Evolutionary conservation across 179 eudicot genomes (phyloP).

Genomic region (Patellifolia procumbens): DNA sequence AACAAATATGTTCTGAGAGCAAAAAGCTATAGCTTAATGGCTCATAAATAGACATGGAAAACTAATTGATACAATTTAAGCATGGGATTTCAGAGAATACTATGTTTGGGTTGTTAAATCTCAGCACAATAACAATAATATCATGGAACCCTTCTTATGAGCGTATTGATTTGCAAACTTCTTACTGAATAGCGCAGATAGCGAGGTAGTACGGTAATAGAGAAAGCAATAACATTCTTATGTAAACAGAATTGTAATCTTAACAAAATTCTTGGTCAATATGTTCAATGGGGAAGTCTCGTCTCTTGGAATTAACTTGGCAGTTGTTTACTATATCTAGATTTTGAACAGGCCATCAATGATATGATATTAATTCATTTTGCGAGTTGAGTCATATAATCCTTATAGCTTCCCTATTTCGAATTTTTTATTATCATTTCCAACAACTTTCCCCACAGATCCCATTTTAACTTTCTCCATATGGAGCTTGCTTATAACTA

Average conservation of each 20-base stretch:
- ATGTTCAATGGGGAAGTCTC: too few species aligned
- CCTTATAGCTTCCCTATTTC: background rate
- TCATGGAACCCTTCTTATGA: background rate
- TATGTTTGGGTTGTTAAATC: background rate
- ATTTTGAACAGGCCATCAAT: background rate
- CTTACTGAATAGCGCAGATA: background rate
- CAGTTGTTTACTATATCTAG: background rate
- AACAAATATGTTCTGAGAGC: background rate
- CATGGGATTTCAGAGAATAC: background rate
- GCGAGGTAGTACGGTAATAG: background rate
- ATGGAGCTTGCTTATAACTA: background rate
- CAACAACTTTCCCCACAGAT: background rate
- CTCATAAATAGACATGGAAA: background rate
- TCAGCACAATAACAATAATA: background rate
- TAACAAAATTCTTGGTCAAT: too few species aligned
- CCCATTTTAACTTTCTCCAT: background rate
- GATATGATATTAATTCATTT: background rate
- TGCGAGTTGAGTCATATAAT: background rate
- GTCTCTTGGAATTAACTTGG: too few species aligned
- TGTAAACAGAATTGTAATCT: background rate
- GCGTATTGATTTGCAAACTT: background rate
- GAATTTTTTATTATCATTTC: too few species aligned
- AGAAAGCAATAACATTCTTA: background rate
- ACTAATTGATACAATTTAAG: background rate
- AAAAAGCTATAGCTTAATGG: background rate